These are phyloP conservation scores for Thoreauomyces humboldtii DNA, from an alignment of 192 early-diverging fungal species.

Conservation along the genomic window DNA sequence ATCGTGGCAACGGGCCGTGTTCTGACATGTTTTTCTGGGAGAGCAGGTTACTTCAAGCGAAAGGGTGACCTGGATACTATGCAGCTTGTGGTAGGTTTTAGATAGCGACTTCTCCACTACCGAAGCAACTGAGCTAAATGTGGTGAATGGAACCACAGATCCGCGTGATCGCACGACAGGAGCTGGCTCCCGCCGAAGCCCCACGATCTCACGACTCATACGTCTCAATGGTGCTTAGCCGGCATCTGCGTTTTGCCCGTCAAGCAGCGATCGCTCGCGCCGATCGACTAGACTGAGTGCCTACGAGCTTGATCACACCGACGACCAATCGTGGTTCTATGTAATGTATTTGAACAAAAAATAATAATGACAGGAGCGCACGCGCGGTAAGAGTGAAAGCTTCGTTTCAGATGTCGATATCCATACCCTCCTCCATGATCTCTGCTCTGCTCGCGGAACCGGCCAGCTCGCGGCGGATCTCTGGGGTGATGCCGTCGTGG, in stretches of 20 bases:
- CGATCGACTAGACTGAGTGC: too few species aligned
- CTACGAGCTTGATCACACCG: too few species aligned
- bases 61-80: neutral
- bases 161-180: neutral
- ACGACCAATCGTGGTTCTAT: too few species aligned
- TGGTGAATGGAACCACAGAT: neutral
- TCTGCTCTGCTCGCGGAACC: constrained; percentile 24
- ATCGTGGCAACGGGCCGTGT: neutral
- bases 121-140: neutral
- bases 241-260: too few species aligned
- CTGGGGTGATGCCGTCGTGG: constrained; percentile 84
- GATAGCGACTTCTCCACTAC: neutral
- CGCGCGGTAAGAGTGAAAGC: too few species aligned
- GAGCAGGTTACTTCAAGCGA: neutral
- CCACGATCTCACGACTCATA: neutral
- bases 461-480: constrained; percentile 86
- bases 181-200: neutral
- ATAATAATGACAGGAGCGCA: too few species aligned
- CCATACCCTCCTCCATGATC: constrained; percentile 10
- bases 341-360: too few species aligned
- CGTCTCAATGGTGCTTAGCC: constrained; percentile 1
- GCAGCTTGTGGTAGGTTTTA: neutral
- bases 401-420: constrained; percentile 19
- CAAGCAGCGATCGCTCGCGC: too few species aligned
- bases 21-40: neutral